These are phyloP conservation scores for Dactylellina parvicollis DNA, from an alignment of 2,329 filamentous ascomycete genomes.

Conservation along the genomic window DNA sequence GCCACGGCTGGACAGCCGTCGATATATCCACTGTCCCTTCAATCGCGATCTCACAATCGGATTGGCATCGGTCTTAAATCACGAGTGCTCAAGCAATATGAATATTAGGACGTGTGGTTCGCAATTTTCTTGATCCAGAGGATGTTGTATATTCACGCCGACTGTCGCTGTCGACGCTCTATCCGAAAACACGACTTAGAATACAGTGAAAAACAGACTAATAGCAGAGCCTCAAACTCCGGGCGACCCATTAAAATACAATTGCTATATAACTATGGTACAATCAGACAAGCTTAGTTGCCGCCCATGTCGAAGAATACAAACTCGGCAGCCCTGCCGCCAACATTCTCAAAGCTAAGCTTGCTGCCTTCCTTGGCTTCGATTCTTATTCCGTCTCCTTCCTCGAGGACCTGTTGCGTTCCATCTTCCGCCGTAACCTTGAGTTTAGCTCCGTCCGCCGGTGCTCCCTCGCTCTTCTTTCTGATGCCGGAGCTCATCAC, in stretches of 20 bases:
- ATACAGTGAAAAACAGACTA: no score
- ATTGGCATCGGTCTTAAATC: no score
- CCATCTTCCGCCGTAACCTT: constrained; percentile 53
- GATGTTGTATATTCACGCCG: no score
- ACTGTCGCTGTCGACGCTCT: no score
- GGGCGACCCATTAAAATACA: background rate
- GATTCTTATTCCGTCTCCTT: constrained; percentile 49
- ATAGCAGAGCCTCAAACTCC: constrained; percentile 5
- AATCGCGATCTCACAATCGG: no score
- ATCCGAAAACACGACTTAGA: no score
- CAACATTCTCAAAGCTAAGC: constrained; percentile 48
- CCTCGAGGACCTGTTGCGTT: constrained; percentile 43
- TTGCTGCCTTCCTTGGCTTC: constrained; percentile 47
- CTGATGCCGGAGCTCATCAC: constrained; percentile 53
- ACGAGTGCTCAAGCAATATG: no score
- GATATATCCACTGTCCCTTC: no score
- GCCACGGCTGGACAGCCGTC: no score
- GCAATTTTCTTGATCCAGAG: no score
- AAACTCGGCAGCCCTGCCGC: constrained; percentile 43
- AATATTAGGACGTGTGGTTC: no score
- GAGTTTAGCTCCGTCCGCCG: constrained; percentile 47
- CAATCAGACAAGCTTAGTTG: constrained; percentile 2
- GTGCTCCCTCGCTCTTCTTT: constrained; percentile 45
- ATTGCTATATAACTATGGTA: background rate
- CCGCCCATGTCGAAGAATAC: constrained; percentile 53